Base-by-base conservation (phyloP, 176 grass and related monocot species). In the Avena atlantica region DNA sequence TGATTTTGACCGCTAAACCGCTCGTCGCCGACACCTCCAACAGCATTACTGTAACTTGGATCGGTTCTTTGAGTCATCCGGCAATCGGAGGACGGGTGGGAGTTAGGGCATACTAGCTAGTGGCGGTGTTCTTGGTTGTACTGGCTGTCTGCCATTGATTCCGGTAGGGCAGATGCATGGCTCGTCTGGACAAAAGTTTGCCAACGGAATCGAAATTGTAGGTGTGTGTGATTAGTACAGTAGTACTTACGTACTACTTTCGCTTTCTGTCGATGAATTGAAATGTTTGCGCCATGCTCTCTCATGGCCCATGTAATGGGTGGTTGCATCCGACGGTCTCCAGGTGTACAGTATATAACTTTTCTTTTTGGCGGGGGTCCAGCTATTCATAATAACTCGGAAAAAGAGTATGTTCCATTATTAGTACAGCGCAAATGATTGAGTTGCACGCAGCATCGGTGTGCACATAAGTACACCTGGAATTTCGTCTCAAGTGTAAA, bases 161-260 rank as follows among this genome's bases (percentile, higher is more conserved):
- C 86, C 15, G n/a, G 57, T 76, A 75, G 45, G 70, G 16, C 25
- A 74, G 77, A 52, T 81, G 31, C 31, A 34, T 34, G 64, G 17
- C 67, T 24, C 19, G 34, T 55, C 44, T 65, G 24, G 57, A 72
- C 15, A 24, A 73, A 15, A 76, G 31, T 19, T 58, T 83, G 48
- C 29, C 70, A 23, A 77, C 21, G 70, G 79, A 82, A 88, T 82
- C 86, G 23, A 82, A 88, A 76, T 58, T 79, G 82, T 45, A 70
- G 31, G 31, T 34, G 70, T 77, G 79, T 56, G 42, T 81, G 74
- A 87, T 87, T 74, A 76, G 86, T 87, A 52, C 24, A 17, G 45
- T 31, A 31, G 29, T 31, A 31, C 29, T 0, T 25, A n/a, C n/a
- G 31, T 17, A 0, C 42, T 73, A 9, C 62, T 78, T 27, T 58